Evolutionary conservation across 1,284 basidiomycete species (phyloP).

Genomic region (Ceratobasidium theobromae): DNA sequence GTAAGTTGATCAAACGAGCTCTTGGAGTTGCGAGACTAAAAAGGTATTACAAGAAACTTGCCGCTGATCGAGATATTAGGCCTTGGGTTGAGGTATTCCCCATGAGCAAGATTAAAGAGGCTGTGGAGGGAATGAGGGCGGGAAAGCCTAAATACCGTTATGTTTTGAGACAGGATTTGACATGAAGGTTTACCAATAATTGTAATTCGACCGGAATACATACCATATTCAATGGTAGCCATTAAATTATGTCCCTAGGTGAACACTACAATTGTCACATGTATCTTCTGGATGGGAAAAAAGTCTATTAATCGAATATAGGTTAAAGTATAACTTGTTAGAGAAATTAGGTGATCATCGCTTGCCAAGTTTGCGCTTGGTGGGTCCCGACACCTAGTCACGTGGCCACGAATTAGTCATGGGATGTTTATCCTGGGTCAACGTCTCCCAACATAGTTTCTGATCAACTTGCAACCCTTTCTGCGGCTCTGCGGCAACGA

Average conservation of each 20-base stretch:
- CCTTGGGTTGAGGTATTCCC: slow-evolving; percentile 21
- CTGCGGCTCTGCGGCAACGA: neutral
- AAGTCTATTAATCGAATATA: neutral
- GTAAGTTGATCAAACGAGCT: neutral
- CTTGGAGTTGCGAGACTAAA: neutral
- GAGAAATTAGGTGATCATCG: neutral
- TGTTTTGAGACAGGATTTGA: slow-evolving; percentile 49
- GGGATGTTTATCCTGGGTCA: slow-evolving; percentile 19
- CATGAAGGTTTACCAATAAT: slow-evolving; percentile 5
- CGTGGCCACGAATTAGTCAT: neutral
- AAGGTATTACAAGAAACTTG: slow-evolving; percentile 42
- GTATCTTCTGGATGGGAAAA: neutral
- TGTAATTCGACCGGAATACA: neutral
- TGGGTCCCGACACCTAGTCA: neutral
- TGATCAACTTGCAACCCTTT: neutral
- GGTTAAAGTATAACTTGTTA: neutral
- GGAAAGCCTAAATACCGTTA: slow-evolving; percentile 57
- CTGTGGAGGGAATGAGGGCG: slow-evolving; percentile 55
- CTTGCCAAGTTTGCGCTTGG: neutral
- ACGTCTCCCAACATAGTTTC: slow-evolving; percentile 27
- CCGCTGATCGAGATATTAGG: neutral
- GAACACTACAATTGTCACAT: too few species aligned
- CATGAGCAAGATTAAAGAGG: slow-evolving; percentile 44
- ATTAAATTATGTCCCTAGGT: too few species aligned
- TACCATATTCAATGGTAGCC: neutral